phyloP scores from a whole-genome alignment of 2,329 filamentous ascomycete genomes.

The Exophiala mesophila region DNA sequence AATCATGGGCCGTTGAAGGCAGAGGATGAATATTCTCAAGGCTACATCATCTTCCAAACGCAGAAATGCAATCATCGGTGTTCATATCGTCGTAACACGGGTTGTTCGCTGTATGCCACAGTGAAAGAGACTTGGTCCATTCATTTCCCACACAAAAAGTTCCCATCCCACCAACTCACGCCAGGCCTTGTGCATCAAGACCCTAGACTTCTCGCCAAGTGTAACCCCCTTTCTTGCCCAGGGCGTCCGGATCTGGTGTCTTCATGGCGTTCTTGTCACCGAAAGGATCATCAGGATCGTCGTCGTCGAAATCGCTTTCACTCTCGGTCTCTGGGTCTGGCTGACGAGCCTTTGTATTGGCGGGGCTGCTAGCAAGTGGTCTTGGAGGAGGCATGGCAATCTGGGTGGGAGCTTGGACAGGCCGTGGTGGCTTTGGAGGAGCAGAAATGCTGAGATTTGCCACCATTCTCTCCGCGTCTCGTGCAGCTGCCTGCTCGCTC shows the following conservation, averaged over 20 bases:
- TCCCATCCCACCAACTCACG: no score
- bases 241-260: slow-evolving; percentile 38
- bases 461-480: slow-evolving; percentile 38
- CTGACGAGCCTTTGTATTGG: slow-evolving; percentile 27
- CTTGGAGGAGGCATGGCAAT: slow-evolving; percentile 19
- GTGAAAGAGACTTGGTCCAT: no score
- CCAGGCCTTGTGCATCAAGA: no score
- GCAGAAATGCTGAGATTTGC: slow-evolving; percentile 41
- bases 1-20: no score
- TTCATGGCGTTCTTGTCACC: slow-evolving; percentile 72
- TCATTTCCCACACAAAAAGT: no score
- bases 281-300: slow-evolving; percentile 81
- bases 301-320: slow-evolving; percentile 53
- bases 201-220: slow-evolving; percentile 21
- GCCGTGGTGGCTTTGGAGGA: slow-evolving; percentile 47
- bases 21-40: no score
- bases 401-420: slow-evolving; percentile 22
- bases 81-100: no score
- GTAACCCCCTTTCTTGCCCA: slow-evolving; percentile 20
- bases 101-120: no score
- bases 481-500: slow-evolving; percentile 22
- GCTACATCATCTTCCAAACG: no score
- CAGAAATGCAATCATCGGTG: no score
- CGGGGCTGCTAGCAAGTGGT: slow-evolving; percentile 20
- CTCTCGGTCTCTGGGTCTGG: slow-evolving; percentile 51